phyloP scores from a whole-genome alignment of 2,329 filamentous ascomycete genomes.

The Penicillium sclerotigenum region DNA sequence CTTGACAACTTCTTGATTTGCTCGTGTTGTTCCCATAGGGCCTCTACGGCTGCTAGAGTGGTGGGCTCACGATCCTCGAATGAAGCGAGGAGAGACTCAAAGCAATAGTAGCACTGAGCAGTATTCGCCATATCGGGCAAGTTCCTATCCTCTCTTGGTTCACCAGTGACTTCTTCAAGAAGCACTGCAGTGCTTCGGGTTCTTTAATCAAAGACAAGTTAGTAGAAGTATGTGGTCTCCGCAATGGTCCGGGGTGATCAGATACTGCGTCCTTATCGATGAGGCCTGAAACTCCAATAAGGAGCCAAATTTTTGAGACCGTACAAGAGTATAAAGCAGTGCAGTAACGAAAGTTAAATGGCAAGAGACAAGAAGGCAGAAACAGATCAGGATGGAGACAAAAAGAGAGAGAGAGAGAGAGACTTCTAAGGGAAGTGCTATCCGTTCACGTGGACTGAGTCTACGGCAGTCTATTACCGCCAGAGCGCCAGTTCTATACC shows the following conservation, averaged over 20 bases:
- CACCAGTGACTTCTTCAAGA: not conserved
- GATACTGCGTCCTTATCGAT: slow-evolving; percentile 16
- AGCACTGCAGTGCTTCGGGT: slow-evolving; percentile 7
- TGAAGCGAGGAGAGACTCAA: slow-evolving; percentile 76
- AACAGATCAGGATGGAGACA: not conserved
- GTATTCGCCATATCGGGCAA: slow-evolving; percentile 67
- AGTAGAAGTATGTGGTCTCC: slow-evolving; percentile 7
- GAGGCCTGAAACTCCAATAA: not conserved
- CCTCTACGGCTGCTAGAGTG: slow-evolving; percentile 65
- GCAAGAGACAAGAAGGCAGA: not conserved
- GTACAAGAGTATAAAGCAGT: not conserved
- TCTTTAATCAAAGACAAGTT: slow-evolving; percentile 1
- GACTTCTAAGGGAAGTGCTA: not conserved
- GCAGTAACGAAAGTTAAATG: not conserved
- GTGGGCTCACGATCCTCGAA: slow-evolving; percentile 68
- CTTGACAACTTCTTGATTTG: slow-evolving; percentile 39
- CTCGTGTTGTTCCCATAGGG: slow-evolving; percentile 60
- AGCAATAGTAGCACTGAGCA: slow-evolving; percentile 88
- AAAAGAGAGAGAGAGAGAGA: not conserved
- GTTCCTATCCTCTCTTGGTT: not conserved
- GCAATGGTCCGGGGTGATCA: slow-evolving; percentile 13
- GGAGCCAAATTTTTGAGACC: not conserved
- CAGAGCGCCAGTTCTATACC: too few species aligned
- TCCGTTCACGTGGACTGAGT: not conserved
- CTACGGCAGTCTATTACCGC: too few species aligned